A percentile compares a stretch with the other conserved stretches of the same genome.
Evolutionary conservation across 2,329 filamentous ascomycete genomes (phyloP).

Genomic region (Scortechinia acanthostroma): DNA sequence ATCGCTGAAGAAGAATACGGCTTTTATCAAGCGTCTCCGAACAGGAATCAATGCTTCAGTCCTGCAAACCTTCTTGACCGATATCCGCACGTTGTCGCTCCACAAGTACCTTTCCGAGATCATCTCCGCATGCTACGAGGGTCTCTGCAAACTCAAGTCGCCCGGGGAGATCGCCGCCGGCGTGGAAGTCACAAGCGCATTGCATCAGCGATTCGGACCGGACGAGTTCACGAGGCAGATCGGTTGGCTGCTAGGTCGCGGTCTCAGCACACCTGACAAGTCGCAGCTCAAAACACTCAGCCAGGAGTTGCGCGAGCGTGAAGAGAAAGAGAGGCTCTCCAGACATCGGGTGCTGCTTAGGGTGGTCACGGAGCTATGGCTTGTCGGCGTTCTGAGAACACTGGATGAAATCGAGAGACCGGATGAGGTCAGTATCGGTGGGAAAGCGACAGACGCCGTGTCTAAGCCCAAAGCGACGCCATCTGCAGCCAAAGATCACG

Average conservation of each 20-base stretch:
- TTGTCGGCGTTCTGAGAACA: slow-evolving; percentile 80
- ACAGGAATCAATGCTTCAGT: slow-evolving; percentile 78
- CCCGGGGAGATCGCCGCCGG: slow-evolving; percentile 87
- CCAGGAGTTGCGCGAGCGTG: slow-evolving; percentile 79
- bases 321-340: slow-evolving; percentile 86
- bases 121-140: slow-evolving; percentile 90
- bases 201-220: slow-evolving; percentile 90
- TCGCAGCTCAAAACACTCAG: slow-evolving; percentile 70
- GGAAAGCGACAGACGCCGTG: slow-evolving; percentile 7
- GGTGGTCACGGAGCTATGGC: slow-evolving; percentile 91
- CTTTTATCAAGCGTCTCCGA: slow-evolving; percentile 91
- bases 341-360: slow-evolving; percentile 80
- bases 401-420: slow-evolving; percentile 60
- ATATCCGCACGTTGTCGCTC: slow-evolving; percentile 82
- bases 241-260: slow-evolving; percentile 85
- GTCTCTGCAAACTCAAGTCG: slow-evolving; percentile 82
- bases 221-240: slow-evolving; percentile 84
- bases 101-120: slow-evolving; percentile 97
- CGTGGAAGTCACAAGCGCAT: slow-evolving; percentile 86
- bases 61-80: slow-evolving; percentile 76
- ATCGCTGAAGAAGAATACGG: slow-evolving; percentile 94
- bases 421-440: slow-evolving; percentile 57
- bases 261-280: slow-evolving; percentile 85
- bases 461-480: slow-evolving; percentile 1
- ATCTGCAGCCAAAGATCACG: slow-evolving; percentile 45